Base-by-base conservation (phyloP, 2,329 filamentous ascomycete species). In the Trichoderma arundinaceum region DNA sequence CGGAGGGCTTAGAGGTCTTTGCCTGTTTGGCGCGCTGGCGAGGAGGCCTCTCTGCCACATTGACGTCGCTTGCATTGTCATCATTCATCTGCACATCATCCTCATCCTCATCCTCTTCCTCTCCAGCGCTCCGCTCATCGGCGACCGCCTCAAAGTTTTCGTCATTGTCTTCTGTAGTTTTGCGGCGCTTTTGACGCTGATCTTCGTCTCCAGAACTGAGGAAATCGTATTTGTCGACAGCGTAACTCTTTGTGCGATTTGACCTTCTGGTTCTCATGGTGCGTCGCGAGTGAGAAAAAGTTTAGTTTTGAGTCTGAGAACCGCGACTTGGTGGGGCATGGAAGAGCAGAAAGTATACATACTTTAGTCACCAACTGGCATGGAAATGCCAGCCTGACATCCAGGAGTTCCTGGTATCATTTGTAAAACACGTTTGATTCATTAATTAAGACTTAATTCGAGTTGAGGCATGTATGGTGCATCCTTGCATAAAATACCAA, bases 181-280 rank as follows among this genome's bases (percentile, higher is more conserved):
- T 74, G 44, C 69, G 67, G 15, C 69, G 69, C 39, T 70, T 67
- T 43, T 70, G 71, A 7, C 56, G 66, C n/a, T 68, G 61, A 9
- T 52, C 56, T 28, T 73, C 74, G 35, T 77, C 76, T 28, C 75
- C 76, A 4, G 72, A 74, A 51, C 72, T 73, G 17, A 71, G 72
- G 46, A 78, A 78, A 52, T 76, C 74, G 69, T 78, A 78, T 32
- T 74, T 74, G 46, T 77, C 70, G 65, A 73, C 65, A 1, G 73
- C 73, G 62, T 73, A 78, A 43, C 73, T 71, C 60, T 78, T 79
- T 32, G 71, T 71, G 51, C 75, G 76, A 68, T 78, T 79, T 17
- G 77, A 75, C 56, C 64, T 74, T 57, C 78, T 74, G n/a, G 77
- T 77, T 69, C 74, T 75, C 77, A 78, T 79, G 38, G 52, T 71